phyloP scores from a whole-genome alignment of 768 basidiomycete species.

The Piloderma croceum region DNA sequence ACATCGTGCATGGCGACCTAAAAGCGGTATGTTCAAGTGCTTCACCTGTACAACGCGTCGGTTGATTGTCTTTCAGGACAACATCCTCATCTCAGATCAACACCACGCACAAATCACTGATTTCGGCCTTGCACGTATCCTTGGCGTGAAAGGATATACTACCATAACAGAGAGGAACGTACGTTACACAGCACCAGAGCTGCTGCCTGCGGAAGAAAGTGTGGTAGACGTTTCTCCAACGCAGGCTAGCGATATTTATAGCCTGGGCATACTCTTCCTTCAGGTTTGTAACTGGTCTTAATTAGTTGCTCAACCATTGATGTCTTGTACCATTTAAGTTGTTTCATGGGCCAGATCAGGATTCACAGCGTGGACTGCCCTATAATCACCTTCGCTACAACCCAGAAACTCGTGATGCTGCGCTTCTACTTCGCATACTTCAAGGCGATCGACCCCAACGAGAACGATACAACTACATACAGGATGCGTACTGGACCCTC shows the following conservation, averaged over 20 bases:
- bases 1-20: slow-evolving; percentile 9
- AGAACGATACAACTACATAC: not conserved
- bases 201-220: not conserved
- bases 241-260: not conserved
- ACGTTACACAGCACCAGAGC: not conserved
- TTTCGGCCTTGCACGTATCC: slow-evolving; percentile 17
- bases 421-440: not conserved
- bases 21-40: slow-evolving; percentile 3
- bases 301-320: not conserved
- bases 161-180: not conserved
- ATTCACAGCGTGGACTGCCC: not conserved
- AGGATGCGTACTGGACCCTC: not conserved
- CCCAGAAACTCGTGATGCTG: not conserved
- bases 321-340: not conserved
- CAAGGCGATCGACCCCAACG: not conserved
- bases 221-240: not conserved
- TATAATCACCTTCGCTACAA: not conserved
- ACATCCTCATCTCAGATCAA: slow-evolving; percentile 18
- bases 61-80: slow-evolving; percentile 9
- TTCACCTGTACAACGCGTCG: not conserved
- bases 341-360: not conserved
- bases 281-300: not conserved
- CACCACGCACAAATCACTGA: slow-evolving; percentile 16
- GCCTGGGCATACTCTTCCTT: not conserved
- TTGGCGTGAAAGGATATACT: slow-evolving; percentile 8